Percentiles rank a stretch among this genome's conserved stretches.
phyloP scores from a whole-genome alignment of 805 yeast species.

The Priceomyces fermenticarens region DNA sequence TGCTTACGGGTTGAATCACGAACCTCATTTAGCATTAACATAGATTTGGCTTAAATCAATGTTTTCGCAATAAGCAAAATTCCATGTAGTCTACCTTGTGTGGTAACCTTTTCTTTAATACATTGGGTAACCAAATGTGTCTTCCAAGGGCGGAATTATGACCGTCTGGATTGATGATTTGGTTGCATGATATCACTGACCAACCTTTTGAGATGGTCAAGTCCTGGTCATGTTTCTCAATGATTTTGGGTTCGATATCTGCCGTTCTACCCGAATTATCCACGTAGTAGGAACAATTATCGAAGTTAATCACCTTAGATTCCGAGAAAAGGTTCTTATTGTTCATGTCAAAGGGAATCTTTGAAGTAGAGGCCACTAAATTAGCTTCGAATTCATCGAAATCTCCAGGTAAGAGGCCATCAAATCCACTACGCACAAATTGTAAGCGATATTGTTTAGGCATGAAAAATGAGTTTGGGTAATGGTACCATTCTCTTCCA shows the following conservation, averaged over 20 bases:
- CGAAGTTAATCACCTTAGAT: slow-evolving; percentile 48
- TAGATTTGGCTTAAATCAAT: neutral
- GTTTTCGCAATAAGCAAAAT: slow-evolving; percentile 44
- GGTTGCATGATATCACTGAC: slow-evolving; percentile 46
- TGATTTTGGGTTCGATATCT: slow-evolving; percentile 34
- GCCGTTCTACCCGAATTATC: slow-evolving; percentile 59
- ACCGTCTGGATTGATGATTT: slow-evolving; percentile 52
- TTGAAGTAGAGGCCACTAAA: slow-evolving; percentile 35
- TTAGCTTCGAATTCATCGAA: slow-evolving; percentile 47
- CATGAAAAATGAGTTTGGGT: slow-evolving; percentile 82
- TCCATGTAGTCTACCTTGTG: slow-evolving; percentile 44
- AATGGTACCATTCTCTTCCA: slow-evolving; percentile 96
- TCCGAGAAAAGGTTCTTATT: slow-evolving; percentile 65
- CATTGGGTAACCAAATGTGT: slow-evolving; percentile 48
- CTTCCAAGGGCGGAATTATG: slow-evolving; percentile 54
- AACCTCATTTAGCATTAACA: no score
- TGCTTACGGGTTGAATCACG: no score
- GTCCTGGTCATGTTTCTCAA: slow-evolving; percentile 13
- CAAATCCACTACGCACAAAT: slow-evolving; percentile 75
- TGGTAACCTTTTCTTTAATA: slow-evolving; percentile 19
- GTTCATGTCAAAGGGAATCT: slow-evolving; percentile 66
- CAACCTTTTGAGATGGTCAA: slow-evolving; percentile 33
- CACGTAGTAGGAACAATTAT: slow-evolving; percentile 64
- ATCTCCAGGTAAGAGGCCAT: slow-evolving; percentile 87
- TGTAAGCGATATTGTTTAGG: slow-evolving; percentile 59